Conservation (phyloP, 2,329 filamentous ascomycete species). For the Sporothrix luriei region DNA sequence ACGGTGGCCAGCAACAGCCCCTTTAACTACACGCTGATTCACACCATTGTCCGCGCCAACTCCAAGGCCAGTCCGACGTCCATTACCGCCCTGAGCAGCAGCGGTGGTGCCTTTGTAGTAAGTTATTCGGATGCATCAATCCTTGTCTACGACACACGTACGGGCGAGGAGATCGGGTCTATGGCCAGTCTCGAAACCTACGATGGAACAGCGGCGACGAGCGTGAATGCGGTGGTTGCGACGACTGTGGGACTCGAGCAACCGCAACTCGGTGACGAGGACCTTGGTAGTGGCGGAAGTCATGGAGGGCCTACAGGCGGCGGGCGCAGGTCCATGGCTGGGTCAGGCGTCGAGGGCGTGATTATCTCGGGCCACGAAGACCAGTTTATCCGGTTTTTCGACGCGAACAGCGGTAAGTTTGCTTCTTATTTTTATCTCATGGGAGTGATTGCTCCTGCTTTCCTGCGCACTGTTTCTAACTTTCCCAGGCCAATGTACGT, state of each 20-base stretch:
- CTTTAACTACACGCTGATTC: conserved; percentile 85
- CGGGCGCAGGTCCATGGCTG: conserved; percentile 59
- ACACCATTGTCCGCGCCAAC: conserved; percentile 75
- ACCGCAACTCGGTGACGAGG: conserved; percentile 71
- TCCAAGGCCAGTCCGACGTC: conserved; percentile 78
- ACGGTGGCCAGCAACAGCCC: conserved; percentile 81
- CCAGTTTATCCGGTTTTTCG: conserved; percentile 93
- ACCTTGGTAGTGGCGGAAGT: conserved; percentile 65
- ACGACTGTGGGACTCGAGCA: conserved; percentile 83
- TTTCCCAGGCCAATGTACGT: conserved; percentile 87
- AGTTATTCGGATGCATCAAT: conserved; percentile 89
- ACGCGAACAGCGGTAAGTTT: conserved; percentile 93
- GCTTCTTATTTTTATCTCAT: background rate
- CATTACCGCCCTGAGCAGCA: conserved; percentile 82
- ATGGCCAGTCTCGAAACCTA: conserved; percentile 97
- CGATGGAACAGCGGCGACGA: conserved; percentile 74
- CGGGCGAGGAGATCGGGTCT: conserved; percentile 84
- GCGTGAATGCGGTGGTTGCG: conserved; percentile 88
- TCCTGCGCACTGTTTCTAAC: background rate
- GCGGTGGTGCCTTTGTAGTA: conserved; percentile 88
- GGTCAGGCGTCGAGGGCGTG: conserved; percentile 83
- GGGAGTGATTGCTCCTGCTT: background rate
- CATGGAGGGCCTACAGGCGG: conserved; percentile 69
- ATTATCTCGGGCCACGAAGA: conserved; percentile 98
- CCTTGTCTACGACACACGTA: conserved; percentile 87